These are phyloP conservation scores for Ogataea populi-albae DNA, from an alignment of 805 yeast genomes.

Conservation along the genomic window DNA sequence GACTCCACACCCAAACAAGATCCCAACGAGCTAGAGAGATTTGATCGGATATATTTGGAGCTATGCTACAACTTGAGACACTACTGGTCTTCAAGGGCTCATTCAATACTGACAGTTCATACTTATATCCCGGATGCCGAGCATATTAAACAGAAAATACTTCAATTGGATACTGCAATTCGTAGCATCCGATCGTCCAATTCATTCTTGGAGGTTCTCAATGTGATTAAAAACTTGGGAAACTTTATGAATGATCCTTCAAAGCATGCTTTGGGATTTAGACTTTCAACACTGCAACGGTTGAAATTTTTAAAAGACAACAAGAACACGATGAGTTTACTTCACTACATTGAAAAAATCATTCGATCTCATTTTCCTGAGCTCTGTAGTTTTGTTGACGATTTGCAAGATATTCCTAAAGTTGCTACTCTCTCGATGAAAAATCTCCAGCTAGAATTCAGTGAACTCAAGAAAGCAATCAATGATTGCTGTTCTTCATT, in stretches of 20 bases:
- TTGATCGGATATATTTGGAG: constrained; percentile 68
- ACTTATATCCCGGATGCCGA: constrained; percentile 64
- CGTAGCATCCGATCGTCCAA: constrained; percentile 50
- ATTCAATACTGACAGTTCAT: constrained; percentile 52
- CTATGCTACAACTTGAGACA: constrained; percentile 63
- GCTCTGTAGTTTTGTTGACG: constrained; percentile 57
- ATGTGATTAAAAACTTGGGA: constrained; percentile 69
- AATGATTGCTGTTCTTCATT: constrained; percentile 51
- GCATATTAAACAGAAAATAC: constrained; percentile 55
- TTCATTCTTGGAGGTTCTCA: constrained; percentile 56
- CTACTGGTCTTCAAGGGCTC: constrained; percentile 72
- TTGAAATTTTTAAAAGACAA: constrained; percentile 70
- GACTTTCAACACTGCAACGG: constrained; percentile 63
- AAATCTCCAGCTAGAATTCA: constrained; percentile 57
- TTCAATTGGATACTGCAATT: constrained; percentile 57
- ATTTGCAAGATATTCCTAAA: constrained; percentile 49
- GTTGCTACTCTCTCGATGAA: constrained; percentile 63
- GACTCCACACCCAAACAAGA: constrained; percentile 49
- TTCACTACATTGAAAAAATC: constrained; percentile 71
- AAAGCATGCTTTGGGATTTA: constrained; percentile 69
- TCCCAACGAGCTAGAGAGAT: constrained; percentile 56
- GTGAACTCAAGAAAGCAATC: constrained; percentile 49
- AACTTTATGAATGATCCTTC: constrained; percentile 74
- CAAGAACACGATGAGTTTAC: constrained; percentile 64
- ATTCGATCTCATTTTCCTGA: constrained; percentile 67